Evolutionary conservation across 768 basidiomycete species (phyloP).

Genomic region (Tulasnella sp.): DNA sequence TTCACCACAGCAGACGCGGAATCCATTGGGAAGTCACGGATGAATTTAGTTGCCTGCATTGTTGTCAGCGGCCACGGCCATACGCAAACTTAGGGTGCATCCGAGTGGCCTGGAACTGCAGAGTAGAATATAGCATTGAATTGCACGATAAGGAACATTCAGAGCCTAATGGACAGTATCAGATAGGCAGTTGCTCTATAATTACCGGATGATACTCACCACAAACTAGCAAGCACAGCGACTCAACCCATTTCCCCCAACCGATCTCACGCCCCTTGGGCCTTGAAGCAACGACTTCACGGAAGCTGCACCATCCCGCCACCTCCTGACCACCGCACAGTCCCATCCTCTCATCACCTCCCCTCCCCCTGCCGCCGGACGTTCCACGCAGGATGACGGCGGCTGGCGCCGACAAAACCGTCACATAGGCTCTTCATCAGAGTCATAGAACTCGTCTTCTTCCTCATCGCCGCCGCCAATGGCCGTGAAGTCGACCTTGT

Average conservation of each 20-base stretch:
- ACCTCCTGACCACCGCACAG: background rate
- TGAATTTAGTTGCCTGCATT: too few species aligned
- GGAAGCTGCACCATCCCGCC: background rate
- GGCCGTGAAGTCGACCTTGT: constrained; percentile 94
- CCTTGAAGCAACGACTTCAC: background rate
- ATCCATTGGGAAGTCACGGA: too few species aligned
- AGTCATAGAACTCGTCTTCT: constrained; percentile 71
- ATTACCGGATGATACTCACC: too few species aligned
- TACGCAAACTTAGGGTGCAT: too few species aligned
- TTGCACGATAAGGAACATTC: too few species aligned
- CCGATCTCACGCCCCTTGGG: background rate
- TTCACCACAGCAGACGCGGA: too few species aligned
- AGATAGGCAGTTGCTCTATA: too few species aligned
- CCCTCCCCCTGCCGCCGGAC: background rate
- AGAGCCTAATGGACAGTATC: too few species aligned
- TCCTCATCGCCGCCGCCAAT: constrained; percentile 64
- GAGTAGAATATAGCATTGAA: too few species aligned
- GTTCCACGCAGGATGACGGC: constrained; percentile 4
- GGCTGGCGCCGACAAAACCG: constrained; percentile 12
- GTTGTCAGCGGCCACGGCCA: too few species aligned
- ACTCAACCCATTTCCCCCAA: background rate
- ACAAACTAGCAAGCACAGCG: too few species aligned
- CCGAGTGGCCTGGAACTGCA: too few species aligned
- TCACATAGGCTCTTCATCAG: constrained; percentile 38
- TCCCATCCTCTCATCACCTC: background rate